A percentile compares a stretch with the other conserved stretches of the same genome.
Conservation (phyloP, 2,329 filamentous ascomycete species). For the Pyrenochaeta sp. region DNA sequence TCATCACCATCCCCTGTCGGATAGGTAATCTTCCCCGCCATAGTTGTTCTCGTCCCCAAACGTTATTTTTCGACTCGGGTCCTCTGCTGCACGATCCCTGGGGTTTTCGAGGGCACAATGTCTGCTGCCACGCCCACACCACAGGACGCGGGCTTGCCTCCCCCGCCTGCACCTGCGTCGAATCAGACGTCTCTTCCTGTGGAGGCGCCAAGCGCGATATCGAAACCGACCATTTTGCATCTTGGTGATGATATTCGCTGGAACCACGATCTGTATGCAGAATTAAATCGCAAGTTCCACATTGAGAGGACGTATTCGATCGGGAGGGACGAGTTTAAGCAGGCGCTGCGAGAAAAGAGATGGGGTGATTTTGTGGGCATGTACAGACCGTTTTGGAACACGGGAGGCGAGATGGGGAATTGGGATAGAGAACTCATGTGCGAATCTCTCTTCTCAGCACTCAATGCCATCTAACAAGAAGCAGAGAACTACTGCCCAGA, state of each 20-base stretch:
- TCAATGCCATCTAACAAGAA: slow-evolving; percentile 1
- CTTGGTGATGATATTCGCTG: slow-evolving; percentile 55
- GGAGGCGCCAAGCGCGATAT: neutral
- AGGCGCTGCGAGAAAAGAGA: slow-evolving; percentile 44
- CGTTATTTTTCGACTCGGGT: no score
- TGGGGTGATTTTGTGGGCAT: slow-evolving; percentile 56
- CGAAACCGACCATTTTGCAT: slow-evolving; percentile 52
- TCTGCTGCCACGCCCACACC: slow-evolving; percentile 36
- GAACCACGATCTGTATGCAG: slow-evolving; percentile 53
- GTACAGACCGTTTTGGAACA: slow-evolving; percentile 69
- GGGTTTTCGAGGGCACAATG: no score
- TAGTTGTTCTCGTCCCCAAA: no score
- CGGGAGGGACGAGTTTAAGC: slow-evolving; percentile 50
- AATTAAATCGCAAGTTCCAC: slow-evolving; percentile 46
- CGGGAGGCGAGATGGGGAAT: slow-evolving; percentile 69
- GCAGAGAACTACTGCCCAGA: slow-evolving; percentile 51
- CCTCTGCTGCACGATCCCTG: no score
- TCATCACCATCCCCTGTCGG: no score
- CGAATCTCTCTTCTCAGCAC: slow-evolving; percentile 1
- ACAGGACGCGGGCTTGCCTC: slow-evolving; percentile 30
- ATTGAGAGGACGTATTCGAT: slow-evolving; percentile 51
- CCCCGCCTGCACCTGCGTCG: slow-evolving; percentile 16
- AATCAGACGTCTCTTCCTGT: neutral
- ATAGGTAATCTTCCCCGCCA: no score
- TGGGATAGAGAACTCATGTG: slow-evolving; percentile 67